Base-by-base conservation (phyloP, 2,329 filamentous ascomycete species). In the Hypoxylon sp. region DNA sequence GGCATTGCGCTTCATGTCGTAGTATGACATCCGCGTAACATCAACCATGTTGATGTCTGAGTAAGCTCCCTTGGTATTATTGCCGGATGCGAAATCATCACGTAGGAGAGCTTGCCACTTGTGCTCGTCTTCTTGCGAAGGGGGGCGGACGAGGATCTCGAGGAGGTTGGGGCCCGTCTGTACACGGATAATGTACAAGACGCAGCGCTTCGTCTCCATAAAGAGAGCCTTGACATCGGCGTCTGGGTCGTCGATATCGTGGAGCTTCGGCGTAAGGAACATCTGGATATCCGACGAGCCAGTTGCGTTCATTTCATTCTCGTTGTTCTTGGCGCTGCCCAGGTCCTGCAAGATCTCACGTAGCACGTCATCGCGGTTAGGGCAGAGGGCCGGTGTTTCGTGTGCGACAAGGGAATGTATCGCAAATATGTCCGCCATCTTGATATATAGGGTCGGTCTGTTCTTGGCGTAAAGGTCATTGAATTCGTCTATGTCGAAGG, bases 401-500 rank as follows among this genome's bases (percentile, higher is more conserved):
- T 89, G 84, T 2, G 92, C 89, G 56, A 98, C 86, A 20, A 98
- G 85, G 67, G 90, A 93, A 79, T 99, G 96, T 62, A 99, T 94
- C 50, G 94, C 92, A 76, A 99, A 98, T 59, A 99, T 94, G 76
- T 99, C 95, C 15, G 91, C 87, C 87, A 99, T 94, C 81, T 99
- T 99, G 82, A 99, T 97, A 81, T 98, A 99, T n/a, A 99, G 84
- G 0, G 94, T 98, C 6, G 95, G 95, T 78, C 97, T 97, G 68
- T 93, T 95, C 77, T 96, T 94, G 59, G 94, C 92, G 75, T 98
- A 98, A 6, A 99, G 85, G 74, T 99, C 95, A 75, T 97, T 98
- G 86, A 95, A 99, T 76, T 98, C 95, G 75, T 99, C 95, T 75
- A 99, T 97, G 77, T 98, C 94, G 74, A 98, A 99, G 22, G 95